Evolutionary conservation across 2,329 filamentous ascomycete species (phyloP).

Genomic region (Alternaria burnsii): DNA sequence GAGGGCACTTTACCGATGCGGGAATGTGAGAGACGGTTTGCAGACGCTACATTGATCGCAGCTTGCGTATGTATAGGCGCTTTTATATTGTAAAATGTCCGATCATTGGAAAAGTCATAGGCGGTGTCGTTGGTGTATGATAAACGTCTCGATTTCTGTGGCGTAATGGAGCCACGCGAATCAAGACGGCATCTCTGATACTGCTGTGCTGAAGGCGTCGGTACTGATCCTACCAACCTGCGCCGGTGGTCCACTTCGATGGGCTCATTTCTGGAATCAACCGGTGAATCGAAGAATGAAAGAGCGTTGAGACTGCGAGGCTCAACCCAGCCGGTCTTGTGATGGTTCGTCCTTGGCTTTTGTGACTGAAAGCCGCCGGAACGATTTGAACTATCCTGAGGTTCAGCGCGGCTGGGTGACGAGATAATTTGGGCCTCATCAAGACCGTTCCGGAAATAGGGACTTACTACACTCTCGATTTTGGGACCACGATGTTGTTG

Average conservation of each 20-base stretch:
- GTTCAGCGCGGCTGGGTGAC: constrained; percentile 35
- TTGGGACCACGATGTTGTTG: constrained; percentile 23
- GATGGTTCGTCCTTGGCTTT: constrained; percentile 19
- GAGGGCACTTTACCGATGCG: constrained; percentile 25
- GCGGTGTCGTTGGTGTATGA: constrained; percentile 13
- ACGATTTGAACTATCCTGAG: constrained; percentile 38
- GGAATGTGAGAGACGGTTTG: constrained; percentile 12
- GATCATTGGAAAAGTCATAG: constrained; percentile 14
- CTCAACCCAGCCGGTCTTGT: constrained; percentile 29
- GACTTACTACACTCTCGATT: constrained; percentile 50
- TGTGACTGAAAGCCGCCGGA: constrained; percentile 38
- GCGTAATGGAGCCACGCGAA: constrained; percentile 24
- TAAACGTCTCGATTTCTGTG: constrained; percentile 15
- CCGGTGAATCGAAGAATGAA: constrained; percentile 47
- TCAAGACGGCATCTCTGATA: constrained; percentile 19
- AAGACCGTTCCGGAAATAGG: constrained; percentile 47
- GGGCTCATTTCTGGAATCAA: constrained; percentile 29
- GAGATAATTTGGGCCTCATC: constrained; percentile 21
- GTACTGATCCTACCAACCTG: constrained; percentile 3
- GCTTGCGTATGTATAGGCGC: constrained; percentile 8
- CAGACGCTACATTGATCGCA: constrained; percentile 13
- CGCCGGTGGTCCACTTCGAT: constrained; percentile 14
- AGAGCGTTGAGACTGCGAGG: constrained; percentile 44
- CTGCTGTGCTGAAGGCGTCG: constrained; percentile 4
- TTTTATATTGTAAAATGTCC: constrained; percentile 10